Percentiles rank a stretch among this genome's conserved stretches.
phyloP scores from a whole-genome alignment of 192 early-diverging fungal genomes.

The Backusella liffmaniae region DNA sequence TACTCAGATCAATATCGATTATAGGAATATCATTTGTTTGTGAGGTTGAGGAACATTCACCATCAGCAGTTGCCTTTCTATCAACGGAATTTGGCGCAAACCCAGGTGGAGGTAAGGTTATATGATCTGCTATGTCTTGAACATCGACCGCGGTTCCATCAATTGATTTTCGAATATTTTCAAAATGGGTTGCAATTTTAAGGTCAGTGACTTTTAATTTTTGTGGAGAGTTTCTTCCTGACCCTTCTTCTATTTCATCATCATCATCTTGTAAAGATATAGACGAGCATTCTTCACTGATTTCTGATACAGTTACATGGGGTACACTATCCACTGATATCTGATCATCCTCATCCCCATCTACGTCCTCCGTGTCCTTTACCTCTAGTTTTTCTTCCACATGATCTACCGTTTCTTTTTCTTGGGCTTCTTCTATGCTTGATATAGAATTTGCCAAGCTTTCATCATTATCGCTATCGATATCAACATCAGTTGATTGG shows the following conservation, averaged over 20 bases:
- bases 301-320: background rate
- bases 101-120: slow-evolving; percentile 33
- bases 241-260: background rate
- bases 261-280: background rate
- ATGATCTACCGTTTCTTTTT: background rate
- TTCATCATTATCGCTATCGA: background rate
- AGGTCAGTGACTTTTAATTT: background rate
- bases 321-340: background rate
- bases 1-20: slow-evolving; percentile 14
- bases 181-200: slow-evolving; percentile 12
- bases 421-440: background rate
- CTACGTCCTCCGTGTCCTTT: background rate
- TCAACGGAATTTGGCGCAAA: slow-evolving; percentile 14
- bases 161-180: slow-evolving; percentile 6
- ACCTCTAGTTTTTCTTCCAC: background rate
- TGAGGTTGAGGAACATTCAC: background rate
- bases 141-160: slow-evolving; percentile 4
- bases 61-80: background rate
- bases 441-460: background rate
- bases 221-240: background rate
- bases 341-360: background rate
- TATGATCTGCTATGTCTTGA: slow-evolving; percentile 33
- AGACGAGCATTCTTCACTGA: background rate
- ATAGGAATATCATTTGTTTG: background rate
- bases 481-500: background rate